Evolutionary conservation across 441 rosid genomes (phyloP).

Genomic region (Eutrema salsugineum): DNA sequence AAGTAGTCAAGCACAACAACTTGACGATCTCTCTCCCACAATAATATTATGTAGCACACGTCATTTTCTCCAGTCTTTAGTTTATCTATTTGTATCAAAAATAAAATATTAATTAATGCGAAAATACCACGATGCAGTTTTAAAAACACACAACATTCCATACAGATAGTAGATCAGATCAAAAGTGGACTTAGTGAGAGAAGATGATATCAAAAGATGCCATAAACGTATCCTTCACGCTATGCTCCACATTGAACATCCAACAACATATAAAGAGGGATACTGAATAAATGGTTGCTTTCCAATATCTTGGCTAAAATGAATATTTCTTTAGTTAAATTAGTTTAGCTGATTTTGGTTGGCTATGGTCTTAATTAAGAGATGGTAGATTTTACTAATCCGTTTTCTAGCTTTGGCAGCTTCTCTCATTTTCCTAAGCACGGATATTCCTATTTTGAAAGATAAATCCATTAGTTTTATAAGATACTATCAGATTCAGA

Average conservation of each 20-base stretch:
- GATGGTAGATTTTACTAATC: not conserved
- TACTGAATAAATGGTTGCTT: not conserved
- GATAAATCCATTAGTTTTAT: not conserved
- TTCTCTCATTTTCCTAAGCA: not conserved
- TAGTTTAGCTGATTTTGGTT: not conserved
- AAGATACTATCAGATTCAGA: too few species aligned
- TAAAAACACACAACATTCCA: constrained; percentile 11
- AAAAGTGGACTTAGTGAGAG: constrained; percentile 10
- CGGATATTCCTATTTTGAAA: not conserved
- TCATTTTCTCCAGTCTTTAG: constrained; percentile 21
- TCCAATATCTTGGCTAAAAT: not conserved
- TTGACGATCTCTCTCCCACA: not conserved
- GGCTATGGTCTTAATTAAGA: not conserved
- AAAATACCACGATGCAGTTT: not conserved
- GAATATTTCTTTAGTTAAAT: not conserved
- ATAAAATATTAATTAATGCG: not conserved
- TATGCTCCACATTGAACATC: constrained; percentile 9
- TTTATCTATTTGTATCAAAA: not conserved
- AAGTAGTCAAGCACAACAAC: constrained; percentile 8
- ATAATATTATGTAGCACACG: constrained; percentile 14
- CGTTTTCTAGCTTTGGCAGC: not conserved
- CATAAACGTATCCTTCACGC: constrained; percentile 21
- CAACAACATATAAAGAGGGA: not conserved
- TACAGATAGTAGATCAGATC: constrained; percentile 15
- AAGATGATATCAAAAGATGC: constrained; percentile 12